Conservation (phyloP, 2,329 filamentous ascomycete genomes). For the Fusarium chlamydosporum region DNA sequence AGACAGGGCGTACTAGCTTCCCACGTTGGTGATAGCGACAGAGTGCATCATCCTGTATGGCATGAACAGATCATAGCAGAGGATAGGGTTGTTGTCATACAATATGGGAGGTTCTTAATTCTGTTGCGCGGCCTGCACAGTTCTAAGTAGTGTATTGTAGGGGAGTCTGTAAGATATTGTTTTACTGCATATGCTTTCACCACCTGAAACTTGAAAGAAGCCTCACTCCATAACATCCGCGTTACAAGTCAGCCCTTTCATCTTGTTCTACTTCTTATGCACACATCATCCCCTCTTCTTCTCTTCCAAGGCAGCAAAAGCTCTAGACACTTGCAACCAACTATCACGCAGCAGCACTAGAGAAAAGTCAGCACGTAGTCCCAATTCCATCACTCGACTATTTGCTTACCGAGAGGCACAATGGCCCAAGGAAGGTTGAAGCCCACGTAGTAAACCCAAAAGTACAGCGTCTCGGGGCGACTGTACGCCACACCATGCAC, state of each 20-base stretch:
- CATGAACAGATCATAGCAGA: not conserved
- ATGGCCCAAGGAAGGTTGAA: constrained; percentile 73
- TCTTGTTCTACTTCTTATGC: not conserved
- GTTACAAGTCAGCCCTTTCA: not conserved
- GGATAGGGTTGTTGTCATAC: not conserved
- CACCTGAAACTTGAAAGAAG: constrained; percentile 2
- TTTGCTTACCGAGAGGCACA: constrained; percentile 66
- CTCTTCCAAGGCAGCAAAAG: constrained; percentile 49
- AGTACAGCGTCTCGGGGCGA: constrained; percentile 72
- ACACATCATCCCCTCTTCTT: constrained; percentile 42
- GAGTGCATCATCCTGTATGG: not conserved
- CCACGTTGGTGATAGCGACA: not conserved
- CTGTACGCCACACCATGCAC: constrained; percentile 65
- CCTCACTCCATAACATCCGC: not conserved
- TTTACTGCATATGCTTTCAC: constrained; percentile 1
- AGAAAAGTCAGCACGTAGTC: constrained; percentile 30
- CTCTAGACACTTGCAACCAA: constrained; percentile 48
- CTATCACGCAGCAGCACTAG: constrained; percentile 55
- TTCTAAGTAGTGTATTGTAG: not conserved
- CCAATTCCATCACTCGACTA: not conserved
- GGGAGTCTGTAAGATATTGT: constrained; percentile 2
- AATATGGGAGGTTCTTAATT: not conserved
- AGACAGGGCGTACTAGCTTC: constrained; percentile 13
- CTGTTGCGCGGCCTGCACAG: not conserved
- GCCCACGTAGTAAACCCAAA: constrained; percentile 73